Evolutionary conservation across 495 filamentous ascomycete genomes (phyloP).

Genomic region (Aspergillus coremiiformis): DNA sequence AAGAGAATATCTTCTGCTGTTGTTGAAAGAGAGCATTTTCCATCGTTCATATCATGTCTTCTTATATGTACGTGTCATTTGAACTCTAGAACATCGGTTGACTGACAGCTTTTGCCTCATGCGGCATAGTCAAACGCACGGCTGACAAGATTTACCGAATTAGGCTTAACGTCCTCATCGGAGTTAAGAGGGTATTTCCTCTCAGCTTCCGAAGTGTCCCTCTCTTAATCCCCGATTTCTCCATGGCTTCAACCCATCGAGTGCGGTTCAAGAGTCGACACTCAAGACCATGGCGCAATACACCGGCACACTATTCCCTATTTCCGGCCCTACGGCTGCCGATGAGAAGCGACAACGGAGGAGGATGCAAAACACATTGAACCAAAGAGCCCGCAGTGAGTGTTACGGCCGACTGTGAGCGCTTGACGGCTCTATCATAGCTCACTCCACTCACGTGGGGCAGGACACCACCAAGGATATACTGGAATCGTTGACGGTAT

Average conservation of each 20-base stretch:
- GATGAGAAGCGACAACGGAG: constrained; percentile 7
- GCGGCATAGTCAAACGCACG: background rate
- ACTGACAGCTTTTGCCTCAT: background rate
- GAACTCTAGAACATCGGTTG: background rate
- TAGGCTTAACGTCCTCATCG: background rate
- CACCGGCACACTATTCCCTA: background rate
- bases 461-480: constrained; percentile 3
- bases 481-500: background rate
- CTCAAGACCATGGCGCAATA: background rate
- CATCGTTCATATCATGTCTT: background rate
- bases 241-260: background rate
- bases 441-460: background rate
- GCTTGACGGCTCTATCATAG: background rate
- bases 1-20: background rate
- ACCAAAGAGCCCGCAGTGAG: constrained; percentile 11
- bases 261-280: background rate
- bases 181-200: background rate
- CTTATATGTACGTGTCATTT: too few species aligned
- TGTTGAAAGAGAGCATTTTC: background rate
- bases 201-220: background rate
- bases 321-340: background rate
- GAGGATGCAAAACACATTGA: constrained; percentile 10
- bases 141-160: background rate
- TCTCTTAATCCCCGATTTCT: background rate
- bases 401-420: background rate